A percentile compares a stretch with the other conserved stretches of the same genome.
phyloP scores from a whole-genome alignment of 148 eudicot genomes.

The Silene latifolia region DNA sequence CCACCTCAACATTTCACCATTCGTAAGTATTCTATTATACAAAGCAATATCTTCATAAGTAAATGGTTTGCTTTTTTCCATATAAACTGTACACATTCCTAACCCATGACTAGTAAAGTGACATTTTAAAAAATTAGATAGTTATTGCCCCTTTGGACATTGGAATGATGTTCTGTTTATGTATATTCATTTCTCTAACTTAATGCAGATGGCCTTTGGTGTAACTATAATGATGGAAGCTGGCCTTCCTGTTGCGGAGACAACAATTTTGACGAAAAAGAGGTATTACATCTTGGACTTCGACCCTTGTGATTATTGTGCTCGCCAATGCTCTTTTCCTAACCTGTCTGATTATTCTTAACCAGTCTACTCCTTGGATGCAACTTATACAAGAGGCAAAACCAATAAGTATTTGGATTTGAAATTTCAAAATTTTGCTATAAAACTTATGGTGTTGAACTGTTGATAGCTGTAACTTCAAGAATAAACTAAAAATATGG shows the following conservation, averaged over 20 bases:
- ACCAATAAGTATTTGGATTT: not conserved
- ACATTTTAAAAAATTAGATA: not conserved
- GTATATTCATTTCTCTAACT: not conserved
- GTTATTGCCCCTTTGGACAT: not conserved
- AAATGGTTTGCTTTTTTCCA: not conserved
- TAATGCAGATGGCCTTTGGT: slow-evolving; percentile 84
- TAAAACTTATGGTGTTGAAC: too few species aligned
- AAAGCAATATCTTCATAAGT: not conserved
- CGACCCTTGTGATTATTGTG: too few species aligned
- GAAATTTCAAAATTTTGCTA: not conserved
- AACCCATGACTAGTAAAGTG: not conserved
- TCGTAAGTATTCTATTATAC: slow-evolving; percentile 48
- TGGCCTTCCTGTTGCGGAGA: slow-evolving; percentile 89
- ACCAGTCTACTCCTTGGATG: too few species aligned
- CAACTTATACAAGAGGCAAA: too few species aligned
- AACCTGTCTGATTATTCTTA: too few species aligned
- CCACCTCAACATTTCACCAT: slow-evolving; percentile 67
- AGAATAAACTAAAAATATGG: too few species aligned
- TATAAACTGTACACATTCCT: not conserved
- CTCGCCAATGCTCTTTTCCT: too few species aligned
- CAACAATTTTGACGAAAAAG: slow-evolving; percentile 52
- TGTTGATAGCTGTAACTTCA: too few species aligned
- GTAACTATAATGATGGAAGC: slow-evolving; percentile 85
- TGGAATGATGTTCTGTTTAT: not conserved
- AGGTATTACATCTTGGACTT: slow-evolving; percentile 40